Conservation (phyloP, 805 yeast genomes). For the Ogataea ganodermae region DNA sequence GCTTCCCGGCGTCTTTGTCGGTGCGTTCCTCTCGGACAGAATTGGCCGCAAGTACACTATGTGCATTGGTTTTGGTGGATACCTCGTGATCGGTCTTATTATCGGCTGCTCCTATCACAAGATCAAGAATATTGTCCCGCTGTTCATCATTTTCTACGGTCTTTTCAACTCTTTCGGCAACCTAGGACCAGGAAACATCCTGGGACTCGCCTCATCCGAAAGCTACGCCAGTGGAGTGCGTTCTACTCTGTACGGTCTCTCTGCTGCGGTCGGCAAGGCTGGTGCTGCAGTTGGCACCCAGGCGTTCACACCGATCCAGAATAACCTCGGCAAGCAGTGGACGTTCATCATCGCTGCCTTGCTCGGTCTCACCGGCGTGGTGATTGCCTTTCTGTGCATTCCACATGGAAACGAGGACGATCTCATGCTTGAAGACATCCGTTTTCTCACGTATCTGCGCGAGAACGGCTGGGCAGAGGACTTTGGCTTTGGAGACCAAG, state of each 20-base stretch:
- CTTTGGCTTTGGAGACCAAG: conserved; percentile 58
- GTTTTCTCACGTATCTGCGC: conserved; percentile 46
- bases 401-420: conserved; percentile 76
- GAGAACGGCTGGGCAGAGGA: conserved; percentile 51
- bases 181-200: conserved; percentile 76
- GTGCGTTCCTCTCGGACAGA: conserved; percentile 63
- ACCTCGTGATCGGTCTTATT: conserved; percentile 68
- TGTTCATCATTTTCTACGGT: conserved; percentile 74
- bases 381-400: conserved; percentile 58
- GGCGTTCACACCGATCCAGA: conserved; percentile 67
- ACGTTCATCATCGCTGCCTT: conserved; percentile 80
- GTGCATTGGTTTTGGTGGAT: conserved; percentile 71
- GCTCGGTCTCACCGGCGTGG: conserved; percentile 66
- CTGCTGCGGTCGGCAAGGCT: conserved; percentile 80
- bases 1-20: conserved; percentile 72
- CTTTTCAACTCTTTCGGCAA: conserved; percentile 70
- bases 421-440: conserved; percentile 48
- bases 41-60: conserved; percentile 74
- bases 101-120: conserved; percentile 65
- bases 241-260: conserved; percentile 72
- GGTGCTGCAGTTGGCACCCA: conserved; percentile 86
- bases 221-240: conserved; percentile 75
- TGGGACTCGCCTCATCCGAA: conserved; percentile 70
- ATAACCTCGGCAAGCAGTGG: conserved; percentile 65
- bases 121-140: conserved; percentile 55